Conservation (phyloP, 331 rosid species). For the Quercus phellos region DNA sequence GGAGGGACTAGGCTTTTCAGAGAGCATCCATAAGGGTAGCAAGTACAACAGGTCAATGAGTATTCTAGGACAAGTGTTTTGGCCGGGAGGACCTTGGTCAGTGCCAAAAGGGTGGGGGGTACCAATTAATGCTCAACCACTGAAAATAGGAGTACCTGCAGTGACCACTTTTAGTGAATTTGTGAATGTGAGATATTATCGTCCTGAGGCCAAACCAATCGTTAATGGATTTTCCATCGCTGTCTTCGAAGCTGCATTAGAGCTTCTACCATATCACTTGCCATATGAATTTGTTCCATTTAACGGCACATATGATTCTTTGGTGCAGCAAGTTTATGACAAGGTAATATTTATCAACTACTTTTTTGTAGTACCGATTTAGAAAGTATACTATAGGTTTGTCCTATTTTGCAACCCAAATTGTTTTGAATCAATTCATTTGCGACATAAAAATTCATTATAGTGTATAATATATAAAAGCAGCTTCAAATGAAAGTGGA, state of each 20-base stretch:
- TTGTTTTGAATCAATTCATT: not conserved
- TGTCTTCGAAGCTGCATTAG: not conserved
- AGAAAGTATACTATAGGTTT: not conserved
- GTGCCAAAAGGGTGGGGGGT: slow-evolving; percentile 17
- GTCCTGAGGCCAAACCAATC: not conserved
- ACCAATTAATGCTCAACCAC: not conserved
- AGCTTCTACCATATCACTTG: slow-evolving; percentile 1
- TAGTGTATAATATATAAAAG: no score
- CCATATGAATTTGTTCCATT: not conserved
- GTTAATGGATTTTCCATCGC: slow-evolving; percentile 16
- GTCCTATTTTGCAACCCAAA: not conserved
- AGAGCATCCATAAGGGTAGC: not conserved
- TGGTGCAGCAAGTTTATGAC: slow-evolving; percentile 11
- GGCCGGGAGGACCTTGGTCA: slow-evolving; percentile 13
- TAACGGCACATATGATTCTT: not conserved
- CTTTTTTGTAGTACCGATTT: not conserved
- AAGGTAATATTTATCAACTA: not conserved
- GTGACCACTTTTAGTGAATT: not conserved
- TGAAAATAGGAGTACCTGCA: slow-evolving; percentile 8
- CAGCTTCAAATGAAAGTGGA: no score
- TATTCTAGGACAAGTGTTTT: slow-evolving; percentile 3
- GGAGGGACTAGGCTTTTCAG: slow-evolving; percentile 14
- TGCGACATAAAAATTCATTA: not conserved
- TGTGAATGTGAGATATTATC: slow-evolving; percentile 6
- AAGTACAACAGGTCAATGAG: slow-evolving; percentile 5